A percentile compares a stretch with the other conserved stretches of the same genome.
phyloP scores from a whole-genome alignment of 306 rosid species.

The Glycine soja region DNA sequence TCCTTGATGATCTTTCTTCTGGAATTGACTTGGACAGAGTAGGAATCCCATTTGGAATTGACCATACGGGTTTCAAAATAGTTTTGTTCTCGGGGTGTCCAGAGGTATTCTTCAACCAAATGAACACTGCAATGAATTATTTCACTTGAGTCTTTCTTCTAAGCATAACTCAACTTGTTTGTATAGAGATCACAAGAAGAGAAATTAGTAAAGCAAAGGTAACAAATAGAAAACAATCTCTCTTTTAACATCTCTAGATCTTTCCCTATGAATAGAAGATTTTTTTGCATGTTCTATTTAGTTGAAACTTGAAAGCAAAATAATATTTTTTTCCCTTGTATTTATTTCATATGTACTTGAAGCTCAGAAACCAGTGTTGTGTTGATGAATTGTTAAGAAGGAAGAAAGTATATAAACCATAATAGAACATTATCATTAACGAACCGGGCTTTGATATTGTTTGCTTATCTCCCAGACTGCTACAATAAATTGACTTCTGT shows the following conservation, averaged over 20 bases:
- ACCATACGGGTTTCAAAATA: slow-evolving; percentile 24
- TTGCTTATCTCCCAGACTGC: not conserved
- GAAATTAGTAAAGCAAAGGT: not conserved
- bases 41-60: slow-evolving; percentile 22
- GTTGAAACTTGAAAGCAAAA: not conserved
- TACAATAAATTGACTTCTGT: not conserved
- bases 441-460: not conserved
- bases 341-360: not conserved
- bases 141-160: not conserved
- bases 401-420: not conserved
- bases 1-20: not conserved
- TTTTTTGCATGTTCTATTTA: not conserved
- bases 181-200: not conserved
- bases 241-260: not conserved
- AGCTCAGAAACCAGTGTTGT: not conserved
- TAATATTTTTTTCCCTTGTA: not conserved
- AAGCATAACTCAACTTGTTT: slow-evolving; percentile 6
- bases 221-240: not conserved
- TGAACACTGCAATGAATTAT: slow-evolving; percentile 18
- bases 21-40: not conserved
- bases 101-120: slow-evolving; percentile 3
- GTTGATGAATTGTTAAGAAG: not conserved
- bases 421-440: not conserved
- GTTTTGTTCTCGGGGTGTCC: not conserved
- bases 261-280: not conserved